Conservation (phyloP, 2,329 filamentous ascomycete genomes). For the Pleurostoma richardsiae region DNA sequence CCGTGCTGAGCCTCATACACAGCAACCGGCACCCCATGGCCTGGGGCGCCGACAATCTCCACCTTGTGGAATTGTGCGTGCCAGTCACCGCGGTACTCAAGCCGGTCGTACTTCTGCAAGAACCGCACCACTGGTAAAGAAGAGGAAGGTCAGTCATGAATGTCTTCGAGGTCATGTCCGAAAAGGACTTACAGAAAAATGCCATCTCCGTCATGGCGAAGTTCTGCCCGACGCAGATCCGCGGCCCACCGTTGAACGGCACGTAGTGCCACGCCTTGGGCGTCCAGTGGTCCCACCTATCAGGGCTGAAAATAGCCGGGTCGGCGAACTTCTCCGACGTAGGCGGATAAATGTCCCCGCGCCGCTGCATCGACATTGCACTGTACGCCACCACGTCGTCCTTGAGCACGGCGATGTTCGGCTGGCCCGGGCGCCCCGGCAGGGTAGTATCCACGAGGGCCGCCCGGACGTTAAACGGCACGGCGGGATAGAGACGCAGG, state of each 20-base stretch:
- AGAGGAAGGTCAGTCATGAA: background rate
- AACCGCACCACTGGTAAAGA: conserved; percentile 37
- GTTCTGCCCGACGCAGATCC: conserved; percentile 52
- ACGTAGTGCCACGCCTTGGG: conserved; percentile 26
- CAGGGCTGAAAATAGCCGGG: conserved; percentile 18
- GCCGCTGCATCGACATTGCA: conserved; percentile 20
- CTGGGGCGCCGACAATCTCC: conserved; percentile 37
- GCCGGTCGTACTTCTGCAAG: conserved; percentile 52
- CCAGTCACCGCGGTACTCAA: conserved; percentile 45
- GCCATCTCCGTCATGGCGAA: conserved; percentile 56
- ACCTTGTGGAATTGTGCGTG: conserved; percentile 35
- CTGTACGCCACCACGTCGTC: conserved; percentile 17
- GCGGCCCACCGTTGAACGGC: conserved; percentile 31
- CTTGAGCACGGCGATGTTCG: conserved; percentile 15
- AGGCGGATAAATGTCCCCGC: conserved; percentile 19
- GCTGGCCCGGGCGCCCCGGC: conserved; percentile 13
- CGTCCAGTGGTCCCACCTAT: conserved; percentile 21
- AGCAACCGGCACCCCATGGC: conserved; percentile 34
- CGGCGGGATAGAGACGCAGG: conserved; percentile 18
- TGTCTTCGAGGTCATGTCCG: conserved; percentile 17
- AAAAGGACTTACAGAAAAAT: conserved; percentile 31
- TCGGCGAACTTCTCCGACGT: conserved; percentile 15
- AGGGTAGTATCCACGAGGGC: conserved; percentile 17
- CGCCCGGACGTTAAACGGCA: conserved; percentile 20
- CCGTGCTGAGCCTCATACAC: conserved; percentile 24